Conservation (phyloP, 2,329 filamentous ascomycete genomes). For the Leptographium lundbergii region DNA sequence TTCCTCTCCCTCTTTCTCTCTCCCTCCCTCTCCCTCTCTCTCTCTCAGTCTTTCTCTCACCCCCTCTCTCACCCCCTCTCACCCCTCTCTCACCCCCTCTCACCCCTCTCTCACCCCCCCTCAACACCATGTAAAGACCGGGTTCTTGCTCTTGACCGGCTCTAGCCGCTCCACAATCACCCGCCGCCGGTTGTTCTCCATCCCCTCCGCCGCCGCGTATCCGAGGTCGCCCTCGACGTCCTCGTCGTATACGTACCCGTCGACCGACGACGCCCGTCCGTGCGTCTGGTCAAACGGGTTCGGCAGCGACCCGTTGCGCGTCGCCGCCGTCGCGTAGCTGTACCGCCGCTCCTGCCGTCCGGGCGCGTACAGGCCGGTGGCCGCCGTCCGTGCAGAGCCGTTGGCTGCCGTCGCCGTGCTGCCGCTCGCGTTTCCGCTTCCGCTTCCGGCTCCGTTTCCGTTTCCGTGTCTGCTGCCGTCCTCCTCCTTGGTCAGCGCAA, state of each 20-base stretch:
- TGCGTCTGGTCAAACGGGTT: background rate
- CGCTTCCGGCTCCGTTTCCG: too few relatives aligned
- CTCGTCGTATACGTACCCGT: slow-evolving; percentile 27
- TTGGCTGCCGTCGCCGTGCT: background rate
- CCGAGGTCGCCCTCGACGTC: slow-evolving; percentile 86
- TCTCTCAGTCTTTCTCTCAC: background rate
- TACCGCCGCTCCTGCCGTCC: slow-evolving; percentile 36
- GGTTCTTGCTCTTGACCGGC: slow-evolving; percentile 88
- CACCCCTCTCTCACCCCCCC: too few relatives aligned
- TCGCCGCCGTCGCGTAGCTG: slow-evolving; percentile 35
- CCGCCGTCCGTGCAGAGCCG: slow-evolving; percentile 15
- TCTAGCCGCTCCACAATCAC: slow-evolving; percentile 95
- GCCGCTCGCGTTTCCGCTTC: too few relatives aligned
- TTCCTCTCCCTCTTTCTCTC: background rate
- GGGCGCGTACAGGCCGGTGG: slow-evolving; percentile 30
- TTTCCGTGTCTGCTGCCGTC: too few relatives aligned
- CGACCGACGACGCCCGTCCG: slow-evolving; percentile 9
- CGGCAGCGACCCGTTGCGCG: slow-evolving; percentile 10
- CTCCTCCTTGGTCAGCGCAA: slow-evolving; percentile 48
- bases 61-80: background rate
- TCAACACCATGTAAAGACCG: slow-evolving; percentile 96
- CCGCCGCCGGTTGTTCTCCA: slow-evolving; percentile 82
- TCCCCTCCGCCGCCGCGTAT: slow-evolving; percentile 84
- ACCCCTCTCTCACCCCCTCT: background rate
- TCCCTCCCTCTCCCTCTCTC: background rate